Base-by-base conservation (phyloP, 345 rosid species). In the Salix udensis region DNA sequence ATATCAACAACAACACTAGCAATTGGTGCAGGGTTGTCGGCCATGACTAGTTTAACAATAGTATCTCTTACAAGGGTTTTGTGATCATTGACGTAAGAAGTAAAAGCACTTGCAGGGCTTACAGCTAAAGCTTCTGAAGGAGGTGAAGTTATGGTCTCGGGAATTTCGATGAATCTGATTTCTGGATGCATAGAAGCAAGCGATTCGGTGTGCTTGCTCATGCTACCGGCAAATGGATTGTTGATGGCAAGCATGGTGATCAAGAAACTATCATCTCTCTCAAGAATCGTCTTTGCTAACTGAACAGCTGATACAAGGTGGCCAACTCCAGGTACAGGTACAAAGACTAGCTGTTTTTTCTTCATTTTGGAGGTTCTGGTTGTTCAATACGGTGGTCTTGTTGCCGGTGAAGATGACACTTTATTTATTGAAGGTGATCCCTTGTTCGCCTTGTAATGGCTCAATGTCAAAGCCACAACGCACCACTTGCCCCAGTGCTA, bases 1-100 rank as follows among this genome's bases (percentile, higher is more conserved):
- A 91, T 78, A 79, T 86, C 95, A 19, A 88, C 67, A 42, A 89
- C 31, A 68, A 91, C 50, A 36, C 90, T 90, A 11, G 86, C 91
- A 2, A 91, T 80, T 31, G 19, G 48, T 10, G 88, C 73, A 1
- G 85, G 72, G 53, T 19, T 36, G 11, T 2, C 5, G 69, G 69
- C 37, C 7, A 66, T 18, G 36, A 66, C 69, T 2, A 18, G 75
- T 12, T 21, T 53, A 36, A 55, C 23, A 36, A 72, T 36, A 14
- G 66, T 7, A 36, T 36, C 39, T 15, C 13, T 64, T 11, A 62
- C 42, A 19, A 16, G 60, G 60, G 60, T 68, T 28, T 62, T 74
- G 77, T 74, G 64, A 65, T 12, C 64, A 7, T 64, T 68, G 26
- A 74, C 12, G 28, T 14, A 64, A 7, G 14, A 3, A 6, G 10